phyloP scores from a whole-genome alignment of 176 grass and related monocot genomes.

The Carex myosuroides region DNA sequence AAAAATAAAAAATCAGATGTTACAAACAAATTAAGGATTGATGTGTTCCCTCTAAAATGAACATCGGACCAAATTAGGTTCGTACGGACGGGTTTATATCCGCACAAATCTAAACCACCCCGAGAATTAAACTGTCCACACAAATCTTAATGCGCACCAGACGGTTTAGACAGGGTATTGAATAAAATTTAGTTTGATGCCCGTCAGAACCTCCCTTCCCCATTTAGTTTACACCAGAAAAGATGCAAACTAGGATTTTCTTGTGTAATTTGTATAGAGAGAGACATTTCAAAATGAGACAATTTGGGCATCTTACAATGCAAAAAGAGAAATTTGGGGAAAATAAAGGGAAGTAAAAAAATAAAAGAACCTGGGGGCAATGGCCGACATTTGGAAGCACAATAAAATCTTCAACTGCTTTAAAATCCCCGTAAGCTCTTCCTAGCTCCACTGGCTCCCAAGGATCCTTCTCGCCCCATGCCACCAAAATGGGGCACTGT shows the following conservation, averaged over 20 bases:
- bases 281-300: neutral
- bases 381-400: conserved; percentile 85
- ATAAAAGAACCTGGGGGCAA: conserved; percentile 67
- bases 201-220: too few species aligned
- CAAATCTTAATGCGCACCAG: too few species aligned
- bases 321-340: neutral
- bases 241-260: neutral
- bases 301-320: neutral
- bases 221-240: neutral
- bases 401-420: conserved; percentile 78
- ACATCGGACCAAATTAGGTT: too few species aligned
- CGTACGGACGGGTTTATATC: too few species aligned
- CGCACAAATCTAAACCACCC: too few species aligned
- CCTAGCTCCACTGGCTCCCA: conserved; percentile 95
- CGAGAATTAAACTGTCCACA: too few species aligned
- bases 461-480: conserved; percentile 87
- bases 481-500: conserved; percentile 85
- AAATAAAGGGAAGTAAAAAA: neutral
- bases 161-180: too few species aligned
- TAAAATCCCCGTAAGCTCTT: conserved; percentile 64
- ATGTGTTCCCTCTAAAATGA: neutral
- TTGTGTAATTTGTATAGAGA: neutral
- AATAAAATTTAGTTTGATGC: too few species aligned
- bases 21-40: neutral
- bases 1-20: neutral